These are phyloP conservation scores for Gliomastix tumulicola DNA, from an alignment of 2,329 filamentous ascomycete species.

Conservation along the genomic window DNA sequence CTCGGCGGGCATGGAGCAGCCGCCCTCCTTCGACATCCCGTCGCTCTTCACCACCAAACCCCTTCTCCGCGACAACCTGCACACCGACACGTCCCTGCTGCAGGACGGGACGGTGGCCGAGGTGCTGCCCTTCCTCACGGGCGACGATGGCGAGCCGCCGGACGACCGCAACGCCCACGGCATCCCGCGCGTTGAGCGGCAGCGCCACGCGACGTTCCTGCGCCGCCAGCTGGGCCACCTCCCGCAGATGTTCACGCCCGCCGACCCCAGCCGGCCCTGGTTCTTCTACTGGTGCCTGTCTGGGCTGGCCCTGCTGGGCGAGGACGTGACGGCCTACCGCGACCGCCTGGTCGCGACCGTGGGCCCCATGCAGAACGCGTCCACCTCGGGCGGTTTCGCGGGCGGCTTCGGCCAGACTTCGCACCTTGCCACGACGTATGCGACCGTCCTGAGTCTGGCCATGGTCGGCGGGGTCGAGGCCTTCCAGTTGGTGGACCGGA, in stretches of 20 bases:
- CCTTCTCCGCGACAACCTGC: slow-evolving; percentile 56
- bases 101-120: slow-evolving; percentile 64
- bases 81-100: slow-evolving; percentile 59
- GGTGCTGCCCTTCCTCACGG: slow-evolving; percentile 62
- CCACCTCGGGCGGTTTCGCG: slow-evolving; percentile 76
- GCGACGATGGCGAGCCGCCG: slow-evolving; percentile 38
- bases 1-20: background rate
- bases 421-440: slow-evolving; percentile 86
- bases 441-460: slow-evolving; percentile 69
- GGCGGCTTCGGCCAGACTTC: slow-evolving; percentile 88
- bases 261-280: slow-evolving; percentile 90
- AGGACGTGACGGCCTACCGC: slow-evolving; percentile 63
- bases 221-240: slow-evolving; percentile 51
- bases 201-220: slow-evolving; percentile 55
- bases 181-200: slow-evolving; percentile 65
- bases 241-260: slow-evolving; percentile 61
- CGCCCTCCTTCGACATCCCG: slow-evolving; percentile 30
- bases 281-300: slow-evolving; percentile 87
- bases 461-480: slow-evolving; percentile 70
- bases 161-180: slow-evolving; percentile 58
- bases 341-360: slow-evolving; percentile 69
- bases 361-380: slow-evolving; percentile 69
- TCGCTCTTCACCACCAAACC: slow-evolving; percentile 52
- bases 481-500: slow-evolving; percentile 72
- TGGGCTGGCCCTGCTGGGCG: slow-evolving; percentile 67